Evolutionary conservation across 371 early-diverging fungal genomes (phyloP).

Genomic region (Haplosporangium sp.): DNA sequence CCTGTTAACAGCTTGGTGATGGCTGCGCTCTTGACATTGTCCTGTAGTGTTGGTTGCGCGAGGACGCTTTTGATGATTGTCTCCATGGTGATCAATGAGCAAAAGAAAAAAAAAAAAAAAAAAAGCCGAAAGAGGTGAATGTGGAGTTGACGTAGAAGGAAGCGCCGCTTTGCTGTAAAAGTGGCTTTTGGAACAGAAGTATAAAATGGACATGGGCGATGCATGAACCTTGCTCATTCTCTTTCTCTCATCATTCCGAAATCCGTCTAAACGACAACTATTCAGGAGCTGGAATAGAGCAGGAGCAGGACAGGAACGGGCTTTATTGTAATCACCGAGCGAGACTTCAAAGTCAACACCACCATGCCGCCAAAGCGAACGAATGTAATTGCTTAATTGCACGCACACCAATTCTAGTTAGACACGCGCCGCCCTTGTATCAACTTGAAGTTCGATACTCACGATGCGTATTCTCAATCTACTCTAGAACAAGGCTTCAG

Average conservation of each 20-base stretch:
- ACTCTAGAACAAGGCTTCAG: conserved; percentile 14
- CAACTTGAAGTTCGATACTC: no score
- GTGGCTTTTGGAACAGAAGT: conserved; percentile 5
- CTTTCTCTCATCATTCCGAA: no score
- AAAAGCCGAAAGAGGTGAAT: conserved; percentile 4
- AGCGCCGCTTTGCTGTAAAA: not conserved
- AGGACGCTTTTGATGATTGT: conserved; percentile 40
- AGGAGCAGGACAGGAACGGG: no score
- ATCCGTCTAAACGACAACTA: no score
- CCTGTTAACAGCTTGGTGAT: conserved; percentile 21
- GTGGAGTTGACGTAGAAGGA: not conserved
- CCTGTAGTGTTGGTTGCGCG: conserved; percentile 15
- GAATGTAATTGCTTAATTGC: conserved; percentile 6
- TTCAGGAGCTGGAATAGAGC: no score
- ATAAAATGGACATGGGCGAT: no score
- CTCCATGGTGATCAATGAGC: conserved; percentile 19
- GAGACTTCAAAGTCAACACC: no score
- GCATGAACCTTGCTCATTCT: no score
- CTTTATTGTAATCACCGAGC: no score
- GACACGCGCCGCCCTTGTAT: not conserved
- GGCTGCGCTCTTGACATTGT: conserved; percentile 18
- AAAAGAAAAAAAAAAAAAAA: conserved; percentile 1
- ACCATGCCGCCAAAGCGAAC: conserved; percentile 46
- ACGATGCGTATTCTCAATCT: not conserved
- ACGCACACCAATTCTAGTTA: not conserved